Conservation (phyloP, 805 yeast species). For the Kodamaea fukazawae region DNA sequence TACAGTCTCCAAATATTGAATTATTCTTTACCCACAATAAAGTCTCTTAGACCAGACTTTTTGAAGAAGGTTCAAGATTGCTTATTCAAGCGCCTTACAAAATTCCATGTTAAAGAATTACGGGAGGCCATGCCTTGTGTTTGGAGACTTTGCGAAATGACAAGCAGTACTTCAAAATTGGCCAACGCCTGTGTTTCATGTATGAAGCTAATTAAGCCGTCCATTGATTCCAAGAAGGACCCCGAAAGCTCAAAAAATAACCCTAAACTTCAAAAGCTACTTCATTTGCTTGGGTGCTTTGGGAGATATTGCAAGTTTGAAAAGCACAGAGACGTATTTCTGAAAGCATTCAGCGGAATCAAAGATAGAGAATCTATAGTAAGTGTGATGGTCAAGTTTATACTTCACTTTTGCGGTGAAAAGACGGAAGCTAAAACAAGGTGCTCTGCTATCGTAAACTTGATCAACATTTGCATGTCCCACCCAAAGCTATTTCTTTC, state of each 20-base stretch:
- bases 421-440: slow-evolving; percentile 33
- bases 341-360: slow-evolving; percentile 38
- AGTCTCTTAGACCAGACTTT: slow-evolving; percentile 50
- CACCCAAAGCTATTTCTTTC: slow-evolving; percentile 68
- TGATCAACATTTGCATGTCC: slow-evolving; percentile 57
- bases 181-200: slow-evolving; percentile 66
- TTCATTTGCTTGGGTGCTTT: slow-evolving; percentile 66
- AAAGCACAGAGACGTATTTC: slow-evolving; percentile 37
- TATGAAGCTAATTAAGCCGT: slow-evolving; percentile 49
- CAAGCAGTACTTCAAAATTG: slow-evolving; percentile 46
- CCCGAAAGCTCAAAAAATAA: slow-evolving; percentile 12
- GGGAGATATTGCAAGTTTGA: slow-evolving; percentile 70
- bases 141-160: slow-evolving; percentile 52
- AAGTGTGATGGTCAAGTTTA: slow-evolving; percentile 55
- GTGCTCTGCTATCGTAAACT: slow-evolving; percentile 53
- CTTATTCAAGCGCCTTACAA: slow-evolving; percentile 57
- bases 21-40: slow-evolving; percentile 43
- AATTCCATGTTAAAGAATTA: slow-evolving; percentile 56
- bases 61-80: slow-evolving; percentile 48
- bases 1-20: slow-evolving; percentile 56
- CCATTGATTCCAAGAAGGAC: slow-evolving; percentile 25
- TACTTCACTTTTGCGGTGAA: slow-evolving; percentile 52
- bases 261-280: slow-evolving; percentile 44
- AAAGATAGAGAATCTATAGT: slow-evolving; percentile 53
- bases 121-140: slow-evolving; percentile 73